Base-by-base conservation (phyloP, 2,329 filamentous ascomycete genomes). In the Fusarium subtropicale region DNA sequence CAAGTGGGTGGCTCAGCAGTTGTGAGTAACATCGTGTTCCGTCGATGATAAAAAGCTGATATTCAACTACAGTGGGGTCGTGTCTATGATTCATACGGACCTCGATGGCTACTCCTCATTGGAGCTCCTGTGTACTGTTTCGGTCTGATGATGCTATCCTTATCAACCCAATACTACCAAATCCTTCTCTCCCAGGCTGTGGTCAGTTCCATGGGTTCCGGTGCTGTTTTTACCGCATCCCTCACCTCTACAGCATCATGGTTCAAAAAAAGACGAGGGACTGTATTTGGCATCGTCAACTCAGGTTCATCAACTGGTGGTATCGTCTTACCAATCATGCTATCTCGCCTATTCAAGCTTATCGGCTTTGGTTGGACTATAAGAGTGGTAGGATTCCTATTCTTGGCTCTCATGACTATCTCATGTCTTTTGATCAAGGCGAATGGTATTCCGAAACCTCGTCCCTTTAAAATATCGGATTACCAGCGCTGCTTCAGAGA, bases 401-500 rank as follows among this genome's bases (percentile, higher is more conserved):
- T 60, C 0, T 0, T 60, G 4, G 52, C 33, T 0, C 24, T 58
- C 0, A 47, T 45, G 33, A 8, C 56, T 0, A 24, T 58, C 5
- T 60, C 56, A 0, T 60, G 53, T 26, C 2, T 34, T 0, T 5
- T 60, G 2, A 34, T 60, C 18, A 34, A 34, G 1, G 30, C 41
- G 0, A 15, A 16, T 0, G 16, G 30, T 0, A 28, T 15, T 0
- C 28, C 22, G 0, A 60, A 39, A 0, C 33, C 33, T 1, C 28
- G 41, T 1, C 26, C 52, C 0, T 30, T 58, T 0, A 18, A 22
- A 0, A 3, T 41, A 0, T 47, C 28, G 0, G 41, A 60, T 7
- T 58, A 60, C 9, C 28, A 41, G 0, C 12, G 33, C 0, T 60
- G n/a, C 0, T 30, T 58, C 2, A 30, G 11, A 0, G 52, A 60